These are phyloP conservation scores for Phlyctochytrium planicorne DNA, from an alignment of 192 early-diverging fungal genomes.

Conservation along the genomic window DNA sequence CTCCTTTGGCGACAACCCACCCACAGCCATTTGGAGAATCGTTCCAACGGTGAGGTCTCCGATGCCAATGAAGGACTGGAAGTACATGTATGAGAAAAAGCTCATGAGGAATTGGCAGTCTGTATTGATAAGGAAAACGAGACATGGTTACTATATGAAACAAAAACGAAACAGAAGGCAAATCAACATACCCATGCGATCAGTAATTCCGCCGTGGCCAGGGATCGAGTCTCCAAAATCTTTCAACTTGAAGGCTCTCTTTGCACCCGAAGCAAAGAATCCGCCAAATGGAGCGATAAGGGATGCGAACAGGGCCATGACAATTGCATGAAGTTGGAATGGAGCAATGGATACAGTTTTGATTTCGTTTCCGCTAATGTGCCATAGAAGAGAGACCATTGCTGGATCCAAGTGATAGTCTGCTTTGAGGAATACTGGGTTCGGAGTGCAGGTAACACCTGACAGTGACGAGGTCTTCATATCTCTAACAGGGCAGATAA, in stretches of 20 bases:
- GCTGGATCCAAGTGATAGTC: constrained; percentile 48
- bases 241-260: constrained; percentile 96
- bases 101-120: constrained; percentile 99
- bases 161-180: neutral
- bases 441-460: constrained; percentile 50
- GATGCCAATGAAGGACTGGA: constrained; percentile 69
- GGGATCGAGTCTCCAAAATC: constrained; percentile 97
- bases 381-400: constrained; percentile 9
- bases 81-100: constrained; percentile 89
- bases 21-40: constrained; percentile 23
- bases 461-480: constrained; percentile 53
- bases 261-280: constrained; percentile 93
- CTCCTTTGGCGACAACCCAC: constrained; percentile 4
- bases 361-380: constrained; percentile 23
- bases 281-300: constrained; percentile 97
- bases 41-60: constrained; percentile 56
- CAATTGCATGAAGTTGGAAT: constrained; percentile 83
- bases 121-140: constrained; percentile 5
- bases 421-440: constrained; percentile 60
- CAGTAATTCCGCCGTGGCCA: constrained; percentile 95
- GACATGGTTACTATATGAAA: neutral
- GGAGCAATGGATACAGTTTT: constrained; percentile 71
- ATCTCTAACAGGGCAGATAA: constrained; percentile 65
- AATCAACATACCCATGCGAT: constrained; percentile 66
- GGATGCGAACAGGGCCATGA: constrained; percentile 89